Base-by-base conservation (phyloP, 176 grass and related monocot genomes). In the Carex pumila region DNA sequence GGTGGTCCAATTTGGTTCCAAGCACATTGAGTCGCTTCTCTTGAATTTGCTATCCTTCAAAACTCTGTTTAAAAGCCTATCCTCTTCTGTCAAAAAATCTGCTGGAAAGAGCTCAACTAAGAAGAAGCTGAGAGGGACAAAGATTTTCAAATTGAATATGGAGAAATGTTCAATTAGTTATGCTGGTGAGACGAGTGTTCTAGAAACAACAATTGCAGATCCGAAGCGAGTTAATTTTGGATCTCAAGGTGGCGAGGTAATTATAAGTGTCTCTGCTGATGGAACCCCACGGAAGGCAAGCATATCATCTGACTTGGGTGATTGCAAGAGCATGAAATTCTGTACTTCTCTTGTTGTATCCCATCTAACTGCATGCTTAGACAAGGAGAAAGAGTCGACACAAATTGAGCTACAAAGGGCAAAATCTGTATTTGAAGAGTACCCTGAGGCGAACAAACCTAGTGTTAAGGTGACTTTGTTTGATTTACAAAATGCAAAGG, bases 191-290 rank as follows among this genome's bases (percentile, higher is more conserved):
- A 75, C 81, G 60, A 88, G 73, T 84, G 85, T 90, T 89, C 72
- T 93, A 87, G 92, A 94, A 81, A 93, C 94, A 82, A 68, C 89
- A 86, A 85, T 99, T 81, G 89, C 90, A 41, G 96, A 99, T 85
- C 96, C 96, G 61, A 99, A 99, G 81, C 92, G 93, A 43, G 96
- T 99, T 19, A 99, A 99, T 88, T 99, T 93, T 88, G 96, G 96
- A 79, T 93, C 96, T 86, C 96, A 95, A 88, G 93, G 96, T 63
- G 89, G 93, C 45, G 82, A 92, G 88, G 91, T 91, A 85, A 83
- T 89, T 90, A 89, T 95, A 81, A 93, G 85, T 49, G 61, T 93
- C 57, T 99, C 96, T 93, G 86, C 93, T 89, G 96, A 93, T 92
- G 96, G 96, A 12, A 93, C 91, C 61, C 88, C 88, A 86, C 91